Conservation (phyloP, 2,329 filamentous ascomycete genomes). For the Ciborinia camelliae region DNA sequence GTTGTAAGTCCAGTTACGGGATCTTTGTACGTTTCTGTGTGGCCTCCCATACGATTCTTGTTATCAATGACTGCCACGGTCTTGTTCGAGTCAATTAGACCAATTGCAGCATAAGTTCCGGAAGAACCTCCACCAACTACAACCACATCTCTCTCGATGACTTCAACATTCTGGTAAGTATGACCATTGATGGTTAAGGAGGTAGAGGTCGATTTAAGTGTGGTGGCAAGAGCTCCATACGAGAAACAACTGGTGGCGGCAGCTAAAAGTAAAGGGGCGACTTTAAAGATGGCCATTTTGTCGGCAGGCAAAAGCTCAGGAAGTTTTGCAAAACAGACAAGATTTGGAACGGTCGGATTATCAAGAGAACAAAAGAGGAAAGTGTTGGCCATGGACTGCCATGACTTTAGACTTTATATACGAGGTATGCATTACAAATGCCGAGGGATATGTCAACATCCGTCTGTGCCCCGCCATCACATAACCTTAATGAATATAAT, state of each 20-base stretch:
- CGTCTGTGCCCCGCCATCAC: not conserved
- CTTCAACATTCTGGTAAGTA: not conserved
- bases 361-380: too few species aligned
- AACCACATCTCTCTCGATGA: slow-evolving; percentile 32
- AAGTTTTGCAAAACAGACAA: too few species aligned
- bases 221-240: not conserved
- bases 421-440: not conserved
- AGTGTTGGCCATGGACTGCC: too few species aligned
- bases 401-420: slow-evolving; percentile 10
- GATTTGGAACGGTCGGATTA: too few species aligned
- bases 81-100: slow-evolving; percentile 36
- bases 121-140: slow-evolving; percentile 40
- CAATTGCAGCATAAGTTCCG: slow-evolving; percentile 39
- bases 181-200: not conserved
- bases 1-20: slow-evolving; percentile 36
- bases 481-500: not conserved
- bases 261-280: not conserved
- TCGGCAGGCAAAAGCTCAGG: too few species aligned
- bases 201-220: not conserved
- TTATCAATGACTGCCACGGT: slow-evolving; percentile 40
- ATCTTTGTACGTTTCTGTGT: slow-evolving; percentile 35
- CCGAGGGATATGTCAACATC: not conserved
- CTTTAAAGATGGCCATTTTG: slow-evolving; percentile 1
- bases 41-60: slow-evolving; percentile 35
- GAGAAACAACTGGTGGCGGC: not conserved